Base-by-base conservation (phyloP, 1,284 basidiomycete genomes). In the Pyrrhoderma noxium region DNA sequence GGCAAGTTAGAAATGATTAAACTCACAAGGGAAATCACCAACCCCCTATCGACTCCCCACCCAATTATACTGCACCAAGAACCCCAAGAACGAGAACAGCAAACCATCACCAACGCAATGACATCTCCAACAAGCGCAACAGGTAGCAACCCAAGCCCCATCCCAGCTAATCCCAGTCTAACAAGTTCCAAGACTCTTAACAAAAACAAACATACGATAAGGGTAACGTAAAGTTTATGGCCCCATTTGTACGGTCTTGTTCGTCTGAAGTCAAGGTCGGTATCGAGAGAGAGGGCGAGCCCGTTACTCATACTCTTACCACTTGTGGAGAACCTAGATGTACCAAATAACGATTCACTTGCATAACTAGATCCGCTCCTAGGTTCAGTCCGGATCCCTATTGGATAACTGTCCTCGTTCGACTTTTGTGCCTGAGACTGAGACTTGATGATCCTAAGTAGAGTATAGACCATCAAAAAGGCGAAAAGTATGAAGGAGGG, bases 111-210 rank as follows among this genome's bases (percentile, higher is more conserved):
- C 31, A 55, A n/a, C 5, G 23, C 39, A n/a, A 52, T 19, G 4
- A 48, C 45, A 25, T 21, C 44, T 31, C 40, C 49, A 27, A 51
- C 21, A 21, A 55, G 27, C 25, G 31, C 39, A 23, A 55, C 14
- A 2, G 53, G 53, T 5, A 55, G 39, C 14, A 55, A 45, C 11
- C 25, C 53, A n/a, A 52, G 40, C 7, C 54, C 54, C 54, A 52
- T 52, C 11, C 34, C 9, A 16, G 54, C 54, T 14, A 41, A 21
- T 16, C 40, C 46, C 21, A 56, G 50, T 2, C 54, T 45, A 8
- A 36, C 46, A 23, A 56, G 16, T 16, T 56, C 54, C 23, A 56
- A 46, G 2, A 56, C 18, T 14, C 51, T 38, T 23, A 56, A 38
- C 4, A n/a, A 50, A 22, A 56, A 22, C 22, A 52, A 36, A 25